Conservation (phyloP, 176 grass and related monocot species). For the Phoenix dactylifera region DNA sequence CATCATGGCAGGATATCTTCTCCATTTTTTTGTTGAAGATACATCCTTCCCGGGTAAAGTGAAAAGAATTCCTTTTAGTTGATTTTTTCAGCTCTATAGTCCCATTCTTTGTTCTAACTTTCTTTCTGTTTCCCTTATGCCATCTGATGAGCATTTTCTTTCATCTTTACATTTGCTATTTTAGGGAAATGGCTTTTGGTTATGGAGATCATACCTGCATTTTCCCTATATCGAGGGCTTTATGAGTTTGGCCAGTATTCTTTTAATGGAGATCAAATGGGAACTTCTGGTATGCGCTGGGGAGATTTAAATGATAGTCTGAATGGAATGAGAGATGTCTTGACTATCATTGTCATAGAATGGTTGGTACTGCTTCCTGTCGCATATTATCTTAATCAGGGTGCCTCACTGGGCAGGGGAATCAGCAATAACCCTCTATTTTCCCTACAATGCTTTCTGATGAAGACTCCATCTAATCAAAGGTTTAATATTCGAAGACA, state of each 20-base stretch:
- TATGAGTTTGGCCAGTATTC: slow-evolving; percentile 67
- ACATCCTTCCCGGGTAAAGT: slow-evolving; percentile 36
- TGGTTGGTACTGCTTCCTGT: slow-evolving; percentile 42
- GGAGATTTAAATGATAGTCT: slow-evolving; percentile 32
- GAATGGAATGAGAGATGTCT: slow-evolving; percentile 51
- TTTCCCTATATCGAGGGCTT: slow-evolving; percentile 51
- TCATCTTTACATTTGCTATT: no score
- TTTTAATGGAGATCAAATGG: slow-evolving; percentile 31
- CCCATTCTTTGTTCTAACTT: no score
- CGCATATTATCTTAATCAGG: slow-evolving; percentile 43
- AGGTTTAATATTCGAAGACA: slow-evolving; percentile 15
- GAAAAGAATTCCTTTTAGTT: no score
- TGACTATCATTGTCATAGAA: slow-evolving; percentile 57
- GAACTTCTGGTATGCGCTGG: slow-evolving; percentile 39
- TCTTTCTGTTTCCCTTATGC: no score
- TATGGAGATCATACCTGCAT: slow-evolving; percentile 35
- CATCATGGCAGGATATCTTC: slow-evolving; percentile 33
- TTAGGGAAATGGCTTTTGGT: no score
- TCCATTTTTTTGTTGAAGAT: slow-evolving; percentile 40
- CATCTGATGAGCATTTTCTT: no score
- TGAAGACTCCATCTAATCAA: slow-evolving; percentile 20
- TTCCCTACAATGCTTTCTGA: slow-evolving; percentile 29
- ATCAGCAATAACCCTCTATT: slow-evolving; percentile 17
- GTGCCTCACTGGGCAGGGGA: slow-evolving; percentile 15
- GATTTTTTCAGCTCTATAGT: no score